Evolutionary conservation across 73 alveolate genomes (phyloP).

Genomic region (Durusdinium trenchii): DNA sequence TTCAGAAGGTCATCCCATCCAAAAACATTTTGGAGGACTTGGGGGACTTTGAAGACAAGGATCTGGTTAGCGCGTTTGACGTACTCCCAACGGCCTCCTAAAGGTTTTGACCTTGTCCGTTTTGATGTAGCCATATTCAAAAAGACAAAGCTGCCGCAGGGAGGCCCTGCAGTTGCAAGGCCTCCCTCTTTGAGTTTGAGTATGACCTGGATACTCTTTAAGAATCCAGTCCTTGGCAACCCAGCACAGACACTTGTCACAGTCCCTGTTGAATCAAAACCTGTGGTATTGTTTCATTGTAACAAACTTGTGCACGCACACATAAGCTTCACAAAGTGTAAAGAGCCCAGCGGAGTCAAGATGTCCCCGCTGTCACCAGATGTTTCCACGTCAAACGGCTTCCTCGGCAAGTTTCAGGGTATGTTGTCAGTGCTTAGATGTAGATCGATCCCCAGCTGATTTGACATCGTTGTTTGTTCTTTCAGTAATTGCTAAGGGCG

Average conservation of each 20-base stretch:
- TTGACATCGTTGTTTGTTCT: neutral
- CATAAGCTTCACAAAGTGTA: neutral
- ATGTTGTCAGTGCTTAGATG: neutral
- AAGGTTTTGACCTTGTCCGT: neutral
- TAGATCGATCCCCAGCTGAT: neutral
- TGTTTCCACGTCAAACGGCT: neutral
- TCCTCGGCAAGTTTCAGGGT: neutral
- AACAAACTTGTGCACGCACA: neutral
- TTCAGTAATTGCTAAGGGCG: neutral
- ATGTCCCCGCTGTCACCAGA: neutral
- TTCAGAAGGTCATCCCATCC: neutral
- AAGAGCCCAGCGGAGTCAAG: neutral
- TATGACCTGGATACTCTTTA: neutral
- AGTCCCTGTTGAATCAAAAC: neutral
- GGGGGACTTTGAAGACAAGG: neutral
- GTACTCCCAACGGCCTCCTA: neutral
- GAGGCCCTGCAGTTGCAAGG: neutral
- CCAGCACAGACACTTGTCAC: neutral
- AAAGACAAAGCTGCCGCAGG: neutral
- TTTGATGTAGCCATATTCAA: neutral
- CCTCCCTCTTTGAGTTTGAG: neutral
- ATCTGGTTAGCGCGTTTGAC: conserved; percentile 6
- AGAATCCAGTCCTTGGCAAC: neutral
- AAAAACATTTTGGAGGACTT: neutral
- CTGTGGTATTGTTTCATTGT: neutral